Evolutionary conservation across 805 yeast genomes (phyloP), one percentile per base, ranked within the genome.

Genomic region (Kuraishia borneana): DNA sequence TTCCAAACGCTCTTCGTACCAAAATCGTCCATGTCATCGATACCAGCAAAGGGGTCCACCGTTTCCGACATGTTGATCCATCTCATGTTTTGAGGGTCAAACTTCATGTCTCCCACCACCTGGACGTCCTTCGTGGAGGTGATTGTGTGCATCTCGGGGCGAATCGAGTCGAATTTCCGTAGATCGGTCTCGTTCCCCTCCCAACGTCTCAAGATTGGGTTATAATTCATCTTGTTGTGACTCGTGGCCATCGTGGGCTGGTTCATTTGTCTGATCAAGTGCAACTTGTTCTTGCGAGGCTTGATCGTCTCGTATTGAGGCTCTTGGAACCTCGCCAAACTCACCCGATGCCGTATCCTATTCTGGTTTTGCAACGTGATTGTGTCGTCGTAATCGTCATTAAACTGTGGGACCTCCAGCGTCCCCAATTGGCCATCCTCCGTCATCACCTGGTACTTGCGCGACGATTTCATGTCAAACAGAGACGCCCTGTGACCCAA

Each of bases 181-280:
- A 74, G 50, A 17, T 74, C 82, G 21, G 61, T 65, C 26, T 77
- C 80, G 44, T 77, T 76, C 3, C 83, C 83, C 43, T 71, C 77
- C 85, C 84, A 78, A 30, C 58, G 56, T 42, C 60, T 60, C 32
- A 63, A 57, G 12, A 52, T 51, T 1, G 76, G 66, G 42, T 78
- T 75, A 45, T 61, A 78, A 31, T 57, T 60, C 76, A 78, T 74
- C 14, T 37, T 31, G 12, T 8, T 16, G 16, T 25, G 8, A 6
- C 16, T 8, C 16, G 13, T 12, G 16, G 8, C 28, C 6, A 25
- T 6, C 16, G 16, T 12, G 16, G 28, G 28, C 13, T 6, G 13
- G 16, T 25, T 25, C 28, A 25, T 12, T 14, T 32, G 30, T 17
- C 26, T 14, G 6, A 35, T 30, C 28, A 30, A 21, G 8, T 23